Evolutionary conservation across 805 yeast species (phyloP), one percentile per base, ranked within the genome.

Genomic region (Metschnikowia koreensis): DNA sequence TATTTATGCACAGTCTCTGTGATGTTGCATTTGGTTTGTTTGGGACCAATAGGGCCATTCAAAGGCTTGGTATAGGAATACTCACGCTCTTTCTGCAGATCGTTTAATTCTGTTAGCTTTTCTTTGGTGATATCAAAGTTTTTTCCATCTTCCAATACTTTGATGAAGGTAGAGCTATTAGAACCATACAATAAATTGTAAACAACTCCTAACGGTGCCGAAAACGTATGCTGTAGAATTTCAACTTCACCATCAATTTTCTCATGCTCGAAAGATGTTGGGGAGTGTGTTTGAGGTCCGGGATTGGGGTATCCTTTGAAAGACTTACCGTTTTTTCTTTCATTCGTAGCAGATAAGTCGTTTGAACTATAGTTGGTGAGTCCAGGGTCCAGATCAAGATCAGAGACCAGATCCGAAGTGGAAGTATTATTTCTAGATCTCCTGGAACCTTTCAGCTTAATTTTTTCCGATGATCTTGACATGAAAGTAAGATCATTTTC

Each of bases 11-110:
- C 71, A 59, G 91, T 97, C 2, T 67, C 69, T 6, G 74, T 76
- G 33, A 83, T 81, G 27, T 51, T 44, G 65, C 96, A 89, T 51
- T 79, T 82, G 2, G 99, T 92, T 26, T 93, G 89, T 61, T 89
- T 91, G 11, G 99, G 99, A 0, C 99, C 99, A 37, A 94, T 83
- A 1, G 97, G 81, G 48, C 81, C 91, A 47, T 84, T 82, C 51
- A 94, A 75, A 0, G 86, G 89, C 67, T 89, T 89, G 45, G 80
- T 78, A 67, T 92, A 94, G 5, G 79, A 76, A 64, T 81, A 92
- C 3, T 70, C 66, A 48, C 96, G 69, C 43, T 71, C 77, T 43
- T 71, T 66, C 28, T 67, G 66, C 4, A 75, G 79, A 1, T 69
- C 60, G 9, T 75, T 75, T 38, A 60, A 50, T 27, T 71, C 74